Evolutionary conservation across 352 stramenopile species (phyloP), one percentile per base, ranked within the genome.

Genomic region (Globisporangium echinulatum): DNA sequence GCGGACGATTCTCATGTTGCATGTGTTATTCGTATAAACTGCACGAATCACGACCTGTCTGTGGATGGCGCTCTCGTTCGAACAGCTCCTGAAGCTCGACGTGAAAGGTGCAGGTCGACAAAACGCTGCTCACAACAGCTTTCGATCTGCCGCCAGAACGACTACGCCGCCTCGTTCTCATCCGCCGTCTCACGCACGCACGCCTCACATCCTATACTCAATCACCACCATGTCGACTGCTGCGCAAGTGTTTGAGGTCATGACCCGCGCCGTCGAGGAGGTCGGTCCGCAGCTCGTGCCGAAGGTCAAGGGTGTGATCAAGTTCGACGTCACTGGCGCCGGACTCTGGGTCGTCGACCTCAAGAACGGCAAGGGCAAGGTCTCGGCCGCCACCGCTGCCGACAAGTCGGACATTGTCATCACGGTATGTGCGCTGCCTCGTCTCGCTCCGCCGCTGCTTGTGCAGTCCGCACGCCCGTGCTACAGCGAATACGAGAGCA

Each of bases 401-500:
- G 80, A 87, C 57, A 89, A 89, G 68, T 71, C 78, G n/a, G 79
- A 92, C 52, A 66, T 92, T 49, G 88, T 77, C 59, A 88, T 92
- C 67, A 80, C 75, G 57, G 73, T 82, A 48, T 25, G 56, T 33
- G 7, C 9, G n/a, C n/a, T 5, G n/a, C 36, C 7, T 46, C 40
- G 57, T 15, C 14, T 42, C 14, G 7, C 19, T 54, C 14, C 54
- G 36, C 53, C 4, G 13, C 15, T 53, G 54, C 11, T 9, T 17
- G 37, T 48, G 17, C n/a, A 8, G 13, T 38, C 33, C 17, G 33
- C 13, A 11, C 11, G 11, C 43, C 5, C 11, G 25, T 25, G 25
- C 25, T 25, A 25, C 25, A 25, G 25, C 25, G 25, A 25, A 0
- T 25, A 25, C 25, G 25, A 2, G 25, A 25, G 25, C 25, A 25